phyloP scores from a whole-genome alignment of 768 basidiomycete genomes.

The Leucosporidium scottii region DNA sequence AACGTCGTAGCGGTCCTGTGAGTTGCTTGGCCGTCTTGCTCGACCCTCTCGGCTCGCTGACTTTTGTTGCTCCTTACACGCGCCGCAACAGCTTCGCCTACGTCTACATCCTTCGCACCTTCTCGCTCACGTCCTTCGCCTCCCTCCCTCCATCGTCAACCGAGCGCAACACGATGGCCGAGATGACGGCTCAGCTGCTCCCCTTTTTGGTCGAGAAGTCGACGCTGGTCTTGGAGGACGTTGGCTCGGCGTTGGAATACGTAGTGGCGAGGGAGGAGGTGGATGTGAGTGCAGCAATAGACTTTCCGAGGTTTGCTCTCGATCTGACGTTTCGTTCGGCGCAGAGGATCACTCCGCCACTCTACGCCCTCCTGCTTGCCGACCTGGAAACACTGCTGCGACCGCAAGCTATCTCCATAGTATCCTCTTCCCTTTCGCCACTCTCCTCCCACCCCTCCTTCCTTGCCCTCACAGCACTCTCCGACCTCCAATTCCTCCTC shows the following conservation, averaged over 20 bases:
- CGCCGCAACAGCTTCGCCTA: conserved; percentile 22
- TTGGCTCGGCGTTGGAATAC: conserved; percentile 14
- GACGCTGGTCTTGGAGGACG: background rate
- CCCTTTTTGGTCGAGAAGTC: conserved; percentile 28
- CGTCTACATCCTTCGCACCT: conserved; percentile 27
- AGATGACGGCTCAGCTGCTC: conserved; percentile 12
- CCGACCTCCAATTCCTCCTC: conserved; percentile 17
- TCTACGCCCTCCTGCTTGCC: conserved; percentile 13
- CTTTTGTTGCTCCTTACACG: background rate
- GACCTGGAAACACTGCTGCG: conserved; percentile 9
- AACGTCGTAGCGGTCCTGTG: conserved; percentile 29
- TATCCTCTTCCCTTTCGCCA: background rate
- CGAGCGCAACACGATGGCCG: conserved; percentile 16
- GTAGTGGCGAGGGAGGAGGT: conserved; percentile 17
- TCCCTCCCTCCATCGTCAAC: conserved; percentile 6
- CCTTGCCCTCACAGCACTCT: background rate
- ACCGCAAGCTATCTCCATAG: conserved; percentile 5
- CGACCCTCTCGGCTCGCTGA: background rate
- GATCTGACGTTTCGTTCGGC: background rate
- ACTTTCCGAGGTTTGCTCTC: too few species aligned
- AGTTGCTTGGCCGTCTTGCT: too few species aligned
- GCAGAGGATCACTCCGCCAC: conserved; percentile 9
- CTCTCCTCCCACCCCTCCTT: conserved; percentile 5
- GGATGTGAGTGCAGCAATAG: conserved; percentile 11
- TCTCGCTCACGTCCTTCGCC: conserved; percentile 24